Conservation (phyloP, 352 stramenopile species). For the Phytophthora brassicae region DNA sequence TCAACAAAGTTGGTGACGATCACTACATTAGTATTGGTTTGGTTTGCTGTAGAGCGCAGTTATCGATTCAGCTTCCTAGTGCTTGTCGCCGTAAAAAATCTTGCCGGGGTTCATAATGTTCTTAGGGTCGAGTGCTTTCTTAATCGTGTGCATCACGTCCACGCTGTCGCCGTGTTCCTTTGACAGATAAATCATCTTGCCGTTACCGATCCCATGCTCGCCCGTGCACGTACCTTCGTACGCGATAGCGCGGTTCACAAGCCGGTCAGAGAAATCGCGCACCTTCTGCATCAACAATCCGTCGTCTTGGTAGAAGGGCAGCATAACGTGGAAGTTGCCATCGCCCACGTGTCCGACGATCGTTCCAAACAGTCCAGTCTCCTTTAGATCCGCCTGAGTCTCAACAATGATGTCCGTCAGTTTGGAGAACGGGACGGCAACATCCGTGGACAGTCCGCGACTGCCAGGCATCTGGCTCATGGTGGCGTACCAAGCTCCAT, state of each 20-base stretch:
- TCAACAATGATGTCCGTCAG: constrained; percentile 93
- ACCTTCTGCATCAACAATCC: constrained; percentile 85
- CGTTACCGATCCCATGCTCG: constrained; percentile 96
- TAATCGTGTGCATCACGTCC: constrained; percentile 93
- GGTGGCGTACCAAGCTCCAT: constrained; percentile 86
- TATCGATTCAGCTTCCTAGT: constrained; percentile 24
- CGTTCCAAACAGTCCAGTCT: constrained; percentile 87
- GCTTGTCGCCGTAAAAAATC: constrained; percentile 80
- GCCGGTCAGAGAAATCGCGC: constrained; percentile 85
- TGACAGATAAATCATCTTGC: constrained; percentile 93
- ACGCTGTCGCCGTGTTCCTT: constrained; percentile 92
- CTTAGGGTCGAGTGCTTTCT: constrained; percentile 93
- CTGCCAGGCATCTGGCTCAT: constrained; percentile 82
- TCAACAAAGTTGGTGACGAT: constrained; percentile 8
- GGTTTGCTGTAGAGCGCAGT: constrained; percentile 9
- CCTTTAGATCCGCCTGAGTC: constrained; percentile 90
- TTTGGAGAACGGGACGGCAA: constrained; percentile 95
- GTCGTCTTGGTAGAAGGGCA: constrained; percentile 90
- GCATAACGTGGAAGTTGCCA: constrained; percentile 98
- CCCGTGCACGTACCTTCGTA: constrained; percentile 97
- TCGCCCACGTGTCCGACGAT: constrained; percentile 94
- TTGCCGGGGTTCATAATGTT: constrained; percentile 99
- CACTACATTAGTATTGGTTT: constrained; percentile 23
- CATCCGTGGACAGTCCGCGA: constrained; percentile 92
- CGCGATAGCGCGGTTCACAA: constrained; percentile 81